Base-by-base conservation (phyloP, 73 alveolate genomes). In the Paramecium sexaurelia region DNA sequence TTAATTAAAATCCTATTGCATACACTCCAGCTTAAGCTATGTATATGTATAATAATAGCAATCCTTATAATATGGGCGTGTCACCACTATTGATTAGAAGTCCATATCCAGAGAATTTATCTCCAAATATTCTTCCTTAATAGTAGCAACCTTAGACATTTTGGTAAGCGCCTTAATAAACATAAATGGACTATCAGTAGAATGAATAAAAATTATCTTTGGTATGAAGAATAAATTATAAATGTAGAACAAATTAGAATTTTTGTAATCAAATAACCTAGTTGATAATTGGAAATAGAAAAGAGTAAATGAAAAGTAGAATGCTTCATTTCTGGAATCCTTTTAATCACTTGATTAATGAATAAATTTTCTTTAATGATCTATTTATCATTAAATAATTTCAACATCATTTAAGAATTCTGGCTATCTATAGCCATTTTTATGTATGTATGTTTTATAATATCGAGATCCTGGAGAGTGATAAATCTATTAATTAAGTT, bases 301-400 rank as follows among this genome's bases (percentile, higher is more conserved):
- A 61, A 61, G 83, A 61, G 83, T 29, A 26, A 61, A 61, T 61
- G 83, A 61, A 26, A 61, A 61, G 43, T n/a, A 61, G 43, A 61
- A 32, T 61, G 11, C 39, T 29, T 26, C 83, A 22, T 29, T 29
- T 61, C 8, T 10, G 22, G 83, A 61, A 26, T 61, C 83, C 39
- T 61, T 61, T 26, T 61, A 61, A 61, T 61, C 39, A 61, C 83
- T 61, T 61, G 83, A 61, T 61, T 61, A 61, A 61, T 61, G 83
- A 61, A 51, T 61, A 22, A 29, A 22, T 61, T 61, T 32, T 29
- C 9, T 61, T 26, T 61, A 61, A 61, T n/a, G 67, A 51, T 51
- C 13, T 61, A 61, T 61, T 29, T 61, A 61, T 61, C 83, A 61
- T 61, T 61, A 61, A 26, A 61, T 61, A 26, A 61, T 29, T 22